Evolutionary conservation across 345 rosid species (phyloP), one percentile per base, ranked within the genome.

Genomic region (Salix viminalis): DNA sequence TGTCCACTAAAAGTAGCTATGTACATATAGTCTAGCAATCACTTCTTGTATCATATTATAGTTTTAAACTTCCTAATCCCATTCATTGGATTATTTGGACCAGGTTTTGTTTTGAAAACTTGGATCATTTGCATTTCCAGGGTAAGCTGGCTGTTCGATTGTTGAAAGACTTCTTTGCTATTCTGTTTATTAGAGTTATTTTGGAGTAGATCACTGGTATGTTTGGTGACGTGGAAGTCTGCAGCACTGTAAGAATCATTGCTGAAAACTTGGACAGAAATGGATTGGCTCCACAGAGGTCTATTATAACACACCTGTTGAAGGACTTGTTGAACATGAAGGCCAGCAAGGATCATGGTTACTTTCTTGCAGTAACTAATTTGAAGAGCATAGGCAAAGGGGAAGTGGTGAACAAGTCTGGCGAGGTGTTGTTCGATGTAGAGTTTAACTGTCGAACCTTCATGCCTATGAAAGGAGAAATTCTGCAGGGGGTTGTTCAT

Each of bases 361-460:
- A 77, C 69, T 85, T 82, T 70, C 83, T 85, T 24, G 67, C 80
- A n/a, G 82, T 85, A 70, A 82, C 84, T 54, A 69, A 62, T 50
- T 65, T 80, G 87, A 85, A 79, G 65, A 75, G 74, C 46, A 80
- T 75, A n/a, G 65, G 61, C 64, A 82, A 65, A 72, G 37, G 66
- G 12, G 10, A 62, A 13, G 26, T 24, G 13, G 6, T 34, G 56
- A 70, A 69, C 36, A 72, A 79, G 70, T 42, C 71, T 3, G 72
- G 78, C 54, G 36, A 32, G n/a, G 36, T 39, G 16, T 44, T 41
- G 54, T 52, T 77, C 70, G 34, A 44, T 18, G 75, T 80, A 64
- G 61, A 16, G 66, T 78, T 77, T 62, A 21, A 54, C 2, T 82
- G 87, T 56, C 82, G 84, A 54, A 77, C 80, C 46, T 82, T 85